Evolutionary conservation across 805 yeast species (phyloP).

Genomic region (Lachancea sp.): DNA sequence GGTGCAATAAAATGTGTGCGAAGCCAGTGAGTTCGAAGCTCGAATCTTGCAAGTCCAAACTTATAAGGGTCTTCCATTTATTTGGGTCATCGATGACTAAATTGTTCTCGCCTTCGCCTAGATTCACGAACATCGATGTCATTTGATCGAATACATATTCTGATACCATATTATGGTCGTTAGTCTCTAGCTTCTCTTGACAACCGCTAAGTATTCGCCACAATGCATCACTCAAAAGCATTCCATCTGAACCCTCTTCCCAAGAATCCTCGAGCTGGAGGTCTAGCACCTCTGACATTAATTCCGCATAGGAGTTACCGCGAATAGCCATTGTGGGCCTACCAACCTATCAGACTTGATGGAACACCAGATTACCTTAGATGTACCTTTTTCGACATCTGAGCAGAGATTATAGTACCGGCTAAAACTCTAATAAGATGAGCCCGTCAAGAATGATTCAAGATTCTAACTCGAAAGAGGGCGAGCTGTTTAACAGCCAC

Average conservation of each 20-base stretch:
- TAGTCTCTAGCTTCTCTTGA: background rate
- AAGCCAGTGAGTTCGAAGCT: constrained; percentile 9
- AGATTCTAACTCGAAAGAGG: background rate
- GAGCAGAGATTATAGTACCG: background rate
- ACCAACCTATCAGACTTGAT: background rate
- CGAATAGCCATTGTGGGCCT: background rate
- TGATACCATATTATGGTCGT: constrained; percentile 5
- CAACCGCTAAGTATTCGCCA: background rate
- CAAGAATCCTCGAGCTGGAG: background rate
- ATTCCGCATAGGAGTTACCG: background rate
- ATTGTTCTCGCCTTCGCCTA: constrained; percentile 17
- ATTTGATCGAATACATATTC: constrained; percentile 20
- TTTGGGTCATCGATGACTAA: constrained; percentile 11
- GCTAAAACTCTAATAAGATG: background rate
- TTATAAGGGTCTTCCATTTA: constrained; percentile 13
- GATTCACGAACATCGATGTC: constrained; percentile 11
- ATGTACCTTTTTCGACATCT: background rate
- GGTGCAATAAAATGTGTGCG: constrained; percentile 21
- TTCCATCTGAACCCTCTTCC: background rate
- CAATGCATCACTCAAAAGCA: background rate
- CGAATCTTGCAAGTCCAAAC: background rate
- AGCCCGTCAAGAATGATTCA: constrained; percentile 1
- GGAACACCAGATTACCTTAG: background rate
- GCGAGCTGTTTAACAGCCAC: too few species aligned
- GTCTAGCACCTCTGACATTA: constrained; percentile 1